Evolutionary conservation across 352 stramenopile genomes (phyloP), one percentile per base, ranked within the genome.

Genomic region (Phytophthora ohioensis): DNA sequence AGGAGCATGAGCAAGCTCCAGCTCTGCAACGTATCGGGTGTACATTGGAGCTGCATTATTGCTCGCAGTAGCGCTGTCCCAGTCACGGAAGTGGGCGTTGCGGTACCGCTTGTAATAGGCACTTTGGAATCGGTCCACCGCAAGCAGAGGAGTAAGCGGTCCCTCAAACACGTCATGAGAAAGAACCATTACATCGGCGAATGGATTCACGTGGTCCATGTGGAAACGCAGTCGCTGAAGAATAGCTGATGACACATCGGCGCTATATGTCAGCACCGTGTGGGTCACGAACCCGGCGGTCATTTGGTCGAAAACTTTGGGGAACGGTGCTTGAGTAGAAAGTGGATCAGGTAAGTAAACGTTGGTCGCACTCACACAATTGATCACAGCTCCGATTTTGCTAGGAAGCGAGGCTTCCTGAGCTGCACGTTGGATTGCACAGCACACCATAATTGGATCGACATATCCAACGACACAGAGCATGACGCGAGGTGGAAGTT

Each of bases 261-360:
- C 38, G 5, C 65, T 83, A 38, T 91, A 78, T 2, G 76, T 91
- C n/a, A 93, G 48, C 5, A 94, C 71, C 1, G 87, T 66, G 59
- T 91, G 79, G 4, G 87, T 94, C 41, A 81, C 61, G 62, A 94
- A 91, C 0, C 87, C 87, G 2, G 77, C 61, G 0, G 73, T 64
- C 47, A 93, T 71, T 74, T 94, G 87, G 47, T 93, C 87, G 27
- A 91, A 92, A 0, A 94, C 63, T 59, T 82, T 87, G 0, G 84
- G 87, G 8, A 91, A 82, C 27, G 84, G 67, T 46, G 46, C 63
- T 66, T 90, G 71, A 1, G 74, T 46, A 6, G 42, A 46, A 7
- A 80, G 36, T 8, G 71, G 31, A 46, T 93, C 83, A 0, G 85
- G 83, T 10, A 81, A 35, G n/a, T 90, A 91, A 32, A 82, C 67